Conservation (phyloP, 192 early-diverging fungal genomes). For the Rhizophagus clarus region DNA sequence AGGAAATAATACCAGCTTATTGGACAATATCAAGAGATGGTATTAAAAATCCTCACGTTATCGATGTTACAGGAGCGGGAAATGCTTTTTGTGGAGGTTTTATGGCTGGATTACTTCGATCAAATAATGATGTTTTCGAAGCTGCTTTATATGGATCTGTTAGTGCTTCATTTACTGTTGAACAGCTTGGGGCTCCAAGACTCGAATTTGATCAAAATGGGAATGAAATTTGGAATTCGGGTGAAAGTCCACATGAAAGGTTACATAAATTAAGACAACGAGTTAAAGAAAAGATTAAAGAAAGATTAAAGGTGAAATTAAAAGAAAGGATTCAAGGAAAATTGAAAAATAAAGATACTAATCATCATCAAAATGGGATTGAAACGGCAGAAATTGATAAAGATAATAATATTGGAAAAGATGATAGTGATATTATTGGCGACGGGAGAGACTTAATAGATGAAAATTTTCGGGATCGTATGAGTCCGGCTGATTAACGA, state of each 20-base stretch:
- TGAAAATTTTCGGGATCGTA: background rate
- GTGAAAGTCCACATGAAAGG: conserved; percentile 12
- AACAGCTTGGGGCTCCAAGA: conserved; percentile 45
- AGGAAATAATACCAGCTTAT: conserved; percentile 41
- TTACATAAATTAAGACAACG: conserved; percentile 11
- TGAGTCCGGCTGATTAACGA: background rate
- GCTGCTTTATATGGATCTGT: conserved; percentile 44
- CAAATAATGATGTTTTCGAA: conserved; percentile 36
- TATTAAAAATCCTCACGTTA: conserved; percentile 12
- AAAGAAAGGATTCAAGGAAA: conserved; percentile 15
- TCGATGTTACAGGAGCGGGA: conserved; percentile 49
- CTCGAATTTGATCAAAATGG: conserved; percentile 25
- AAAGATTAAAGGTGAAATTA: conserved; percentile 11
- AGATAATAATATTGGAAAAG: conserved; percentile 3
- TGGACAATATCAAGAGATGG: conserved; percentile 28
- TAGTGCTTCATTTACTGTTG: conserved; percentile 42
- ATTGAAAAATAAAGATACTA: background rate
- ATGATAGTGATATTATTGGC: background rate
- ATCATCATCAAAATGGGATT: background rate
- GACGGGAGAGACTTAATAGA: background rate
- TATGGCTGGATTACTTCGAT: conserved; percentile 37
- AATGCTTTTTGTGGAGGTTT: conserved; percentile 53
- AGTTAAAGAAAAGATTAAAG: conserved; percentile 6
- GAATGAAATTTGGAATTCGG: conserved; percentile 35
- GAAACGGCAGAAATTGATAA: background rate